A percentile compares a stretch with the other conserved stretches of the same genome.
Evolutionary conservation across 768 basidiomycete species (phyloP).

Genomic region (Termitomyces sp.): DNA sequence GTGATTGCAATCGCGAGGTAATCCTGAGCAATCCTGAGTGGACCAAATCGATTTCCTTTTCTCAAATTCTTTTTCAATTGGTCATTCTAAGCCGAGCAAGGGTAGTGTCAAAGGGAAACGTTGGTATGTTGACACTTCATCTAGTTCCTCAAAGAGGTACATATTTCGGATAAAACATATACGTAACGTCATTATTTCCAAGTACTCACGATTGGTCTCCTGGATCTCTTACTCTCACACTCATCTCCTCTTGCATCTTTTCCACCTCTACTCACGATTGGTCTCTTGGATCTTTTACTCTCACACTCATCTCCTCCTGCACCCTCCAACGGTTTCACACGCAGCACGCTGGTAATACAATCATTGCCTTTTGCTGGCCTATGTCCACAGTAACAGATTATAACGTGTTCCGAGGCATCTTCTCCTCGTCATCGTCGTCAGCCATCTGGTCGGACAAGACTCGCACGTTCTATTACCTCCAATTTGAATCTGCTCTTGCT

Average conservation of each 20-base stretch:
- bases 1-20: too few species aligned
- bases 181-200: neutral
- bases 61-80: too few species aligned
- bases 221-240: neutral
- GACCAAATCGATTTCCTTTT: too few species aligned
- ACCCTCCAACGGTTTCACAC: neutral
- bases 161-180: too few species aligned
- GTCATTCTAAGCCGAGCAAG: too few species aligned
- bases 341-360: neutral
- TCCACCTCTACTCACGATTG: too few species aligned
- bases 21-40: too few species aligned
- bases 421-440: conserved; percentile 35
- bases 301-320: neutral
- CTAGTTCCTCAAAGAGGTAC: neutral
- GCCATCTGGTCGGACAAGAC: conserved; percentile 39
- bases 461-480: conserved; percentile 31
- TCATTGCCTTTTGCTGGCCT: neutral
- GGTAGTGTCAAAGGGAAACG: too few species aligned
- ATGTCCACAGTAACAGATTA: conserved; percentile 35
- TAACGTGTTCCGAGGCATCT: conserved; percentile 35
- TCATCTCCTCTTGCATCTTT: neutral
- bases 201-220: neutral
- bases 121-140: too few species aligned
- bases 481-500: conserved; percentile 31
- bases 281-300: neutral